Evolutionary conservation across 2,329 filamentous ascomycete species (phyloP).

Genomic region (Aspergillus quadricinctus): DNA sequence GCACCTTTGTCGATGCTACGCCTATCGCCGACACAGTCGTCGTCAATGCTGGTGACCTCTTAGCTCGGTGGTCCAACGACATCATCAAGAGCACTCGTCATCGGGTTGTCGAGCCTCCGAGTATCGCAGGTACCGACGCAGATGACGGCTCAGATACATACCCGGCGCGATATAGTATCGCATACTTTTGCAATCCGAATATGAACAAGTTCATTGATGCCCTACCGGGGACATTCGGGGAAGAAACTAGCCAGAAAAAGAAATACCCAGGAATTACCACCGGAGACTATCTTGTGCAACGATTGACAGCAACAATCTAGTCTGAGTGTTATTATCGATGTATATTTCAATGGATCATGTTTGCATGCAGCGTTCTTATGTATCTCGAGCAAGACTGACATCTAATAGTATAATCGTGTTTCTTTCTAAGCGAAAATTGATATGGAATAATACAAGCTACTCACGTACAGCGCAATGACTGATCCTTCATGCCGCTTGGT

Average conservation of each 20-base stretch:
- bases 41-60: conserved; percentile 81
- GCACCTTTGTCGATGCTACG: conserved; percentile 74
- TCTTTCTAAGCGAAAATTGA: not conserved
- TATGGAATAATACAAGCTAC: not conserved
- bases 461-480: not conserved
- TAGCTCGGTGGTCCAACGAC: conserved; percentile 87
- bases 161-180: conserved; percentile 79
- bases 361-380: not conserved
- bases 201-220: conserved; percentile 71
- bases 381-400: not conserved
- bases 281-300: conserved; percentile 74
- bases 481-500: no score
- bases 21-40: conserved; percentile 79
- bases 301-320: conserved; percentile 68
- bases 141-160: conserved; percentile 47
- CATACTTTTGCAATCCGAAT: conserved; percentile 90
- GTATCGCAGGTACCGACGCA: conserved; percentile 37
- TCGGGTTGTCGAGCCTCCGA: conserved; percentile 80
- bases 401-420: not conserved
- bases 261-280: conserved; percentile 76
- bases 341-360: not conserved
- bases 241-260: conserved; percentile 57
- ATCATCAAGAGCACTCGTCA: conserved; percentile 87
- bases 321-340: not conserved
- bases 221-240: conserved; percentile 69